A percentile compares a stretch with the other conserved stretches of the same genome.
phyloP scores from a whole-genome alignment of 2,329 filamentous ascomycete species.

The Hypoxylon sp. region DNA sequence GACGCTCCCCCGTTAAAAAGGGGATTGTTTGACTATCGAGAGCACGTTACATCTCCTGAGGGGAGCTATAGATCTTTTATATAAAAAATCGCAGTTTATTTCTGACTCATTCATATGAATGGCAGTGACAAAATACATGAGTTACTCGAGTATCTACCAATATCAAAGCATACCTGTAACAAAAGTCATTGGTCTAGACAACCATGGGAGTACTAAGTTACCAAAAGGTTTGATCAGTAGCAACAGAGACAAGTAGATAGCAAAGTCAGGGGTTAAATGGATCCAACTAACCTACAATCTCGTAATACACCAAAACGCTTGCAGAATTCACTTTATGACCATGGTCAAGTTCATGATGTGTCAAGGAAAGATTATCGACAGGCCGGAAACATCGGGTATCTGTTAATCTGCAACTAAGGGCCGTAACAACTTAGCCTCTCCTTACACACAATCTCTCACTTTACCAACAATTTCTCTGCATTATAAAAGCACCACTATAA shows the following conservation, averaged over 20 bases:
- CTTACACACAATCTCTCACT: not conserved
- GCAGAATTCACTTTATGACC: not conserved
- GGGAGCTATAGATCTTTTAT: not conserved
- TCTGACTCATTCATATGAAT: not conserved
- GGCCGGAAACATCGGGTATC: not conserved
- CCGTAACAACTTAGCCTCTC: not conserved
- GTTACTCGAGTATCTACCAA: no score
- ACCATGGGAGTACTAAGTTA: not conserved
- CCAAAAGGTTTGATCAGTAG: not conserved
- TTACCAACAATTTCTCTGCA: not conserved
- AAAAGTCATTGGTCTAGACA: not conserved
- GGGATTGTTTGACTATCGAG: not conserved
- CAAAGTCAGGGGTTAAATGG: not conserved
- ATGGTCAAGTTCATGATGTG: not conserved
- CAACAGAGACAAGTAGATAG: not conserved
- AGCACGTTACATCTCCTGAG: not conserved
- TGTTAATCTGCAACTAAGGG: not conserved
- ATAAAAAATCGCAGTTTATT: not conserved
- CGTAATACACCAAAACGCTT: no score
- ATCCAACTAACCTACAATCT: no score
- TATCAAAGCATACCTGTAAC: not conserved
- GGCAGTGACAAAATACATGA: not conserved
- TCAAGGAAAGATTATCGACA: not conserved
- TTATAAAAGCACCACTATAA: not conserved
- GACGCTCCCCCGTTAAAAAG: not conserved